phyloP scores from a whole-genome alignment of 2,329 filamentous ascomycete species.

The Cercospora citrullina region DNA sequence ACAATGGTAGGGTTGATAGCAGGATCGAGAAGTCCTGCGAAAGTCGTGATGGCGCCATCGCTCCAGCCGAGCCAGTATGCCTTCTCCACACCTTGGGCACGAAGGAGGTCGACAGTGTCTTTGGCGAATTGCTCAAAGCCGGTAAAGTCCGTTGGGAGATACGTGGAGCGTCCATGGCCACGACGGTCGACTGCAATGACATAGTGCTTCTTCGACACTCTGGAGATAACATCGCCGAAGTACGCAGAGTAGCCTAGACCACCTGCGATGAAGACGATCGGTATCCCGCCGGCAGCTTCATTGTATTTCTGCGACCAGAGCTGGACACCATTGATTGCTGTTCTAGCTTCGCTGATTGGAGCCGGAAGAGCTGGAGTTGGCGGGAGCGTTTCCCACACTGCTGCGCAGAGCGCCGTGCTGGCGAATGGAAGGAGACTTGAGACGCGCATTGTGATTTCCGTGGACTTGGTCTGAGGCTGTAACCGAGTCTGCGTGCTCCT shows the following conservation, averaged over 20 bases:
- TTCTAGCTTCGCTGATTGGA: conserved; percentile 40
- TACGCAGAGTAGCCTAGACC: conserved; percentile 48
- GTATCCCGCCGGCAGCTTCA: conserved; percentile 36
- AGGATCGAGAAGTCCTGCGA: conserved; percentile 41
- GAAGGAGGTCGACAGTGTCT: conserved; percentile 41
- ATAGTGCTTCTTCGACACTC: conserved; percentile 40
- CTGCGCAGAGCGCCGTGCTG: conserved; percentile 10
- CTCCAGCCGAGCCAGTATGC: conserved; percentile 47
- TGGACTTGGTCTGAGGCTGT: not conserved
- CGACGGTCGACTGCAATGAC: conserved; percentile 47
- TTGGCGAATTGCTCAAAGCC: conserved; percentile 42
- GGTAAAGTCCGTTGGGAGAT: conserved; percentile 42
- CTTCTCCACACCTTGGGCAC: conserved; percentile 33
- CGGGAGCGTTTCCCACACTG: conserved; percentile 38
- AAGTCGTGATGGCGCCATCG: conserved; percentile 45
- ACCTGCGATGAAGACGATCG: conserved; percentile 46
- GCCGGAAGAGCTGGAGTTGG: conserved; percentile 43
- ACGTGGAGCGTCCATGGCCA: conserved; percentile 47
- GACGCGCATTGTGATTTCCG: conserved; percentile 9
- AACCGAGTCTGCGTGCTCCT: not conserved
- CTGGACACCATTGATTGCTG: conserved; percentile 42
- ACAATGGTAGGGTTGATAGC: conserved; percentile 38
- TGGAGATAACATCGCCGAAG: conserved; percentile 43
- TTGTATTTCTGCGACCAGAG: conserved; percentile 50
- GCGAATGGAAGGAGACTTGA: conserved; percentile 7